Percentiles rank a stretch among this genome's conserved stretches.
These are phyloP conservation scores for Rutstroemia sp. DNA, from an alignment of 2,329 filamentous ascomycete genomes.

Conservation along the genomic window DNA sequence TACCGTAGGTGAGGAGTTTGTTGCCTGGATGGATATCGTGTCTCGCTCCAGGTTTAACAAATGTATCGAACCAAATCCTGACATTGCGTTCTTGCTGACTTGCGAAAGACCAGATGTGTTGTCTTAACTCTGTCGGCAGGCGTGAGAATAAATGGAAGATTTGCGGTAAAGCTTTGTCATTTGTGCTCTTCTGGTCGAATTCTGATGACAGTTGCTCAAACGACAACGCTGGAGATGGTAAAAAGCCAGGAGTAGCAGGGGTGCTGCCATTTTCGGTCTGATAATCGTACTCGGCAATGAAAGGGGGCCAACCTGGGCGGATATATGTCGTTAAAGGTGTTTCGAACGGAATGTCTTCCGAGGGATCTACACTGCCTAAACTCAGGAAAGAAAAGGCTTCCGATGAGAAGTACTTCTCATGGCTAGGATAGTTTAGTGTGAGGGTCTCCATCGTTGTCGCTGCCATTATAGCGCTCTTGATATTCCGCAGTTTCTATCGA, in stretches of 20 bases:
- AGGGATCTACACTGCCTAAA: background rate
- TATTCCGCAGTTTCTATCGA: too few species aligned
- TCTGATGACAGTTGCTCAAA: background rate
- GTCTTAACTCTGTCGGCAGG: background rate
- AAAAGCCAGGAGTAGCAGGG: background rate
- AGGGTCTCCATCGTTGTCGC: background rate
- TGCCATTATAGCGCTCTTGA: background rate
- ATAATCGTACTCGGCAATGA: slow-evolving; percentile 6
- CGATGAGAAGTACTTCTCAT: background rate
- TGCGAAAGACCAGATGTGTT: background rate
- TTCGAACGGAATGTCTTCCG: background rate
- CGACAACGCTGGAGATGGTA: slow-evolving; percentile 2
- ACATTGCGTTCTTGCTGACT: background rate
- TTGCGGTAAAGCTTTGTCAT: background rate
- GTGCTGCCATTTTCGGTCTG: background rate
- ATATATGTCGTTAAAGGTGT: background rate
- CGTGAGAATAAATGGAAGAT: background rate
- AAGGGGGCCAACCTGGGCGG: background rate
- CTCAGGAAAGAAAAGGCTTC: background rate
- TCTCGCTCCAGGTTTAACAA: background rate
- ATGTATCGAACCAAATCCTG: background rate
- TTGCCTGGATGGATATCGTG: background rate
- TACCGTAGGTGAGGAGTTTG: background rate
- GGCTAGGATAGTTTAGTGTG: background rate
- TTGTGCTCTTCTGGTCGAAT: background rate